Evolutionary conservation across 2,329 filamentous ascomycete genomes (phyloP), one percentile per base, ranked within the genome.

Genomic region (Scopulariopsis brevicaulis): DNA sequence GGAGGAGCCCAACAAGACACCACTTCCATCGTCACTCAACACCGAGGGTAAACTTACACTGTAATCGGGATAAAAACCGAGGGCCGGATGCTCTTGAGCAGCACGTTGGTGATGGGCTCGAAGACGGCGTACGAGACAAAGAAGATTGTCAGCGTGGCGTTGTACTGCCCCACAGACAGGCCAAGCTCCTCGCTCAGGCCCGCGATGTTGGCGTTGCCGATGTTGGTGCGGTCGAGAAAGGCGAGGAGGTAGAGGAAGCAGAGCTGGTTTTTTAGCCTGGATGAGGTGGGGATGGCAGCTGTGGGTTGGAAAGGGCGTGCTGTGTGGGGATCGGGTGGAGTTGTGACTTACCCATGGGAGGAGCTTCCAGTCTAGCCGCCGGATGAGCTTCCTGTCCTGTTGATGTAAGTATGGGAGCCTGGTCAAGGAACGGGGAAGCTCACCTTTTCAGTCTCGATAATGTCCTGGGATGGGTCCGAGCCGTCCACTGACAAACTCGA

Each of bases 101-200:
- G 68, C 37, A 85, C 70, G 63, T 89, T 88, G 22, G 84, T 86
- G 56, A 84, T 63, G 0, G 79, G 78, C 65, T 87, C 84, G 59
- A 84, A 84, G 14, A 86, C 69, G 0, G 83, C 73, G 64, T 89
- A 89, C 7, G 83, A 85, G 58, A 89, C 75, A 72, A 89, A 89
- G 73, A 89, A 89, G 63, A 89, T 77, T n/a, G 68, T 70, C 8
- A 82, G 73, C 18, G 77, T 71, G 15, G 81, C 68, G 65, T 87
- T 87, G 68, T 86, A 89, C 65, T 85, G 74, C 22, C 74, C 73
- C 20, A 48, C 57, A 2, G 6, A 65, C 66, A 72, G 68, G 37
- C 58, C 60, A 35, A 70, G 62, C 22, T 64, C 62, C n/a, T 62
- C 59, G 53, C 68, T 65, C 6, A 87, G 70, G 0, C 80, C 79